Evolutionary conservation across 495 filamentous ascomycete genomes (phyloP).

Genomic region (Penicillium robsamsonii): DNA sequence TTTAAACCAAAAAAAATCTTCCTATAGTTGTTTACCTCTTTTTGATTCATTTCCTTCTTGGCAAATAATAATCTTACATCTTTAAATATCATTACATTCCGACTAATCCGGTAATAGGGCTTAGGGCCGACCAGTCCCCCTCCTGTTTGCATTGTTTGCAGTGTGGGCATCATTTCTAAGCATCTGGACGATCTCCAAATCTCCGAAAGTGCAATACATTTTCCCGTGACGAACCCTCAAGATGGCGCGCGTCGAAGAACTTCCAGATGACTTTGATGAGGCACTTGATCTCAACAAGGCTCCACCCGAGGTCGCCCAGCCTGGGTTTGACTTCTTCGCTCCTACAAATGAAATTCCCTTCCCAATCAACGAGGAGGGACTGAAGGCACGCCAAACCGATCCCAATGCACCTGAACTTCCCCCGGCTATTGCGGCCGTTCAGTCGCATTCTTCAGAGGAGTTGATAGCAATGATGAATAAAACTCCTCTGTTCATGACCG

Average conservation of each 20-base stretch:
- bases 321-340: slow-evolving; percentile 28
- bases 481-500: slow-evolving; percentile 92
- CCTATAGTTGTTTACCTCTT: neutral
- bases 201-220: slow-evolving; percentile 1
- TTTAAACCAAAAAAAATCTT: neutral
- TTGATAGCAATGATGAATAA: slow-evolving; percentile 72
- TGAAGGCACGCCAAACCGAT: slow-evolving; percentile 36
- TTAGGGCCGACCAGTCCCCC: slow-evolving; percentile 25
- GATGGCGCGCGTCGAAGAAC: slow-evolving; percentile 50
- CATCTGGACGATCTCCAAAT: slow-evolving; percentile 8
- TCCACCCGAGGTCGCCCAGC: slow-evolving; percentile 19
- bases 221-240: slow-evolving; percentile 2
- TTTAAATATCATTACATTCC: neutral
- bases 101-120: slow-evolving; percentile 21
- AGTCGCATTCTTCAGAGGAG: slow-evolving; percentile 65
- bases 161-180: slow-evolving; percentile 15
- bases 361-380: slow-evolving; percentile 41
- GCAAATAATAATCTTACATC: neutral
- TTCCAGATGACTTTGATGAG: slow-evolving; percentile 51
- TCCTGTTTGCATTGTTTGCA: slow-evolving; percentile 44
- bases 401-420: slow-evolving; percentile 48
- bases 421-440: slow-evolving; percentile 56
- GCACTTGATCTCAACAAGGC: slow-evolving; percentile 38
- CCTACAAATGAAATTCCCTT: slow-evolving; percentile 40
- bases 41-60: neutral